Base-by-base conservation (phyloP, 2,329 filamentous ascomycete species). In the Aspergillus latus region DNA sequence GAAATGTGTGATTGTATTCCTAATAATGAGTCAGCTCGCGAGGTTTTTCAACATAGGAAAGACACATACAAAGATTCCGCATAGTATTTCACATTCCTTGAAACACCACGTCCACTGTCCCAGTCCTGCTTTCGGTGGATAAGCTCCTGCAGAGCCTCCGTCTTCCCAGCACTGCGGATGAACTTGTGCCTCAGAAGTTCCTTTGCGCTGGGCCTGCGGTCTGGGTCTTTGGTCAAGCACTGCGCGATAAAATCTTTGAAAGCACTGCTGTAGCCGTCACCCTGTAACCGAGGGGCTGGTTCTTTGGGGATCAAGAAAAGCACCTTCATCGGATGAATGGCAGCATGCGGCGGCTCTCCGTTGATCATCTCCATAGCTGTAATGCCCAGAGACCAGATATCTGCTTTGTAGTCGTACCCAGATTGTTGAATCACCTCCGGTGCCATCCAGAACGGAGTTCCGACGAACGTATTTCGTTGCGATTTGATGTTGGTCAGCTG, bases 401-500 rank as follows among this genome's bases (percentile, higher is more conserved):
- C 92, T 5, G 92, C 92, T 74, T 94, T 94, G 78, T 90, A 94
- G 72, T 93, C 91, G 64, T 88, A 87, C 42, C 84, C 84, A 61
- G 90, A 85, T 74, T 96, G 91, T 72, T 95, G 88, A 64, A 96
- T 96, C 36, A 96, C 92, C 70, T 96, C 92, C 1, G 92, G 92
- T 0, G 92, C 92, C 92, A 96, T 96, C 92, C 92, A 96, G 70
- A 95, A 96, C 0, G 94, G 94, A 0, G 93, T 97, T 16, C 94
- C 94, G 16, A 99, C 94, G 68, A 99, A 97, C 0, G 94, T 99
- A 74, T 97, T 93, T 53, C 94, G 86, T 73, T 97, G 92, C 2
- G 93, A 97, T 76, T 97, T 97, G 77, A 97, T 96, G 71, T 97
- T 96, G 59, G 91, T 96, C 67, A 99, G 81, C 73, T 99, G 94